A percentile compares a stretch with the other conserved stretches of the same genome.
Conservation (phyloP, 2,329 filamentous ascomycete genomes). For the Fusarium dimerum region DNA sequence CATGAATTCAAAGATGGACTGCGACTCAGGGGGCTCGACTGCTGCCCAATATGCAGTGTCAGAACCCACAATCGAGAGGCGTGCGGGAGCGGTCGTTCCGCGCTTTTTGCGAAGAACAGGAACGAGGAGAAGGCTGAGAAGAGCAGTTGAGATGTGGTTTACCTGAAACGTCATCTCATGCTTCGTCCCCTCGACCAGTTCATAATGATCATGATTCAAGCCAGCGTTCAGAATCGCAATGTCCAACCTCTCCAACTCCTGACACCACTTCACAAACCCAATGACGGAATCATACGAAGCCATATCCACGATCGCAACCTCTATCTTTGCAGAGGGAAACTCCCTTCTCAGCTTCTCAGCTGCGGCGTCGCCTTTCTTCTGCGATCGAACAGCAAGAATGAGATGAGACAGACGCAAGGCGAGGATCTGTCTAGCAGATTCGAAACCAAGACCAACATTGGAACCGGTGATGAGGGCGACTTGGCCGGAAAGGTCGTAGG, state of each 20-base stretch:
- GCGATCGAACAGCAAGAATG: slow-evolving; percentile 49
- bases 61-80: slow-evolving; percentile 34
- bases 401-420: slow-evolving; percentile 41
- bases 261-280: slow-evolving; percentile 39
- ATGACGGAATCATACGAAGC: slow-evolving; percentile 45
- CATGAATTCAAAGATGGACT: slow-evolving; percentile 21
- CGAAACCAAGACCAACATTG: slow-evolving; percentile 51
- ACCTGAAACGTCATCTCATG: slow-evolving; percentile 45
- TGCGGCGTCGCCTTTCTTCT: slow-evolving; percentile 45
- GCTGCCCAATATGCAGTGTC: slow-evolving; percentile 32
- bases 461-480: slow-evolving; percentile 51
- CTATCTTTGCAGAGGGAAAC: slow-evolving; percentile 39
- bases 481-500: slow-evolving; percentile 35
- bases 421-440: slow-evolving; percentile 45
- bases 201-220: slow-evolving; percentile 28
- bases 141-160: slow-evolving; percentile 40
- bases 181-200: slow-evolving; percentile 31
- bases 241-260: slow-evolving; percentile 41
- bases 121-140: slow-evolving; percentile 35
- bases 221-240: slow-evolving; percentile 50
- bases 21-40: slow-evolving; percentile 18
- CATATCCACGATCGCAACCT: slow-evolving; percentile 53
- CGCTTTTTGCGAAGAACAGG: slow-evolving; percentile 34
- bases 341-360: slow-evolving; percentile 16
- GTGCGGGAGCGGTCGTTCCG: slow-evolving; percentile 14